A percentile compares a stretch with the other conserved stretches of the same genome.
These are phyloP conservation scores for Plasmodium fragile DNA, from an alignment of 169 alveolate species.

Conservation along the genomic window DNA sequence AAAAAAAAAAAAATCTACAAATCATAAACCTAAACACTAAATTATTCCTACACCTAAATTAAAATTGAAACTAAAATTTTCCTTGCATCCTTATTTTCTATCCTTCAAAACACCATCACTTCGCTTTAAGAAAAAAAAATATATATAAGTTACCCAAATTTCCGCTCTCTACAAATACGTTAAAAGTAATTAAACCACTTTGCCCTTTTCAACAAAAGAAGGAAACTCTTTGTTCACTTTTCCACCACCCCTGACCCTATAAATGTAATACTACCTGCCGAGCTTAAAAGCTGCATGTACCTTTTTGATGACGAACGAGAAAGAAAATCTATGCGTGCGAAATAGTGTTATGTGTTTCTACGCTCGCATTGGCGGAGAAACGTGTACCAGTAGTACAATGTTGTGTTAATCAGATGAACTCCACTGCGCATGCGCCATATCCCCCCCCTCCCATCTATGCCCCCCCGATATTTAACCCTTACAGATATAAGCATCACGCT, in stretches of 20 bases:
- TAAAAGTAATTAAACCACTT: not conserved
- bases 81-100: not conserved
- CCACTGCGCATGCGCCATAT: not conserved
- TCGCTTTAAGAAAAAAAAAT: not conserved
- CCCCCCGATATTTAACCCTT: not conserved
- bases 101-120: not conserved
- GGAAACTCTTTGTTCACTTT: not conserved
- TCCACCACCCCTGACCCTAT: not conserved
- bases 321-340: not conserved
- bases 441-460: not conserved
- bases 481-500: not conserved
- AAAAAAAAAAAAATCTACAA: not conserved
- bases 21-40: not conserved
- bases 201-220: not conserved
- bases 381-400: not conserved
- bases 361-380: not conserved
- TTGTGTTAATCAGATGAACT: not conserved
- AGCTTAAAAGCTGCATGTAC: not conserved
- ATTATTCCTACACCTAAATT: not conserved
- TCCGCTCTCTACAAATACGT: not conserved
- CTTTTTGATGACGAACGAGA: no score
- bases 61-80: not conserved
- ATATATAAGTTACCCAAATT: no score
- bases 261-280: not conserved
- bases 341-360: not conserved